These are phyloP conservation scores for Penicillium sp. DNA, from an alignment of 2,329 filamentous ascomycete species.

Conservation along the genomic window DNA sequence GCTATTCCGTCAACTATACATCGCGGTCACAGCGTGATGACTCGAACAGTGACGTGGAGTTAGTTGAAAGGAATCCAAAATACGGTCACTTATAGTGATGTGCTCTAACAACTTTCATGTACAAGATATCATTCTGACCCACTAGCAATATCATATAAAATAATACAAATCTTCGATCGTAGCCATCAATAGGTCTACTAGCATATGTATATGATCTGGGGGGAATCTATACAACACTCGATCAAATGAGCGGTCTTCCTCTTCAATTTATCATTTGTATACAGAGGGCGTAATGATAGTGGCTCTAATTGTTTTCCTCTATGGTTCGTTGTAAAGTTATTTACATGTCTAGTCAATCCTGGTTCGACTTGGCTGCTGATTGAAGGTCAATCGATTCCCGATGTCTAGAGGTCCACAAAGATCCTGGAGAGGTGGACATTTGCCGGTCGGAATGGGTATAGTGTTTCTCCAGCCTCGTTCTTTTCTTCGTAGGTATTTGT, in stretches of 20 bases:
- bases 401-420: neutral
- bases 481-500: neutral
- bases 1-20: conserved; percentile 29
- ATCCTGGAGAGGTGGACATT: neutral
- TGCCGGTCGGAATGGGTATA: neutral
- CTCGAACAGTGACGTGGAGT: conserved; percentile 19
- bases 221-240: too few species aligned
- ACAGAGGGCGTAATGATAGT: too few species aligned
- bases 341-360: too few species aligned
- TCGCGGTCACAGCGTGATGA: conserved; percentile 10
- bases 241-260: too few species aligned
- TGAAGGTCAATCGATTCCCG: too few species aligned
- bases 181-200: neutral
- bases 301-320: too few species aligned
- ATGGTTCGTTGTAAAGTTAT: too few species aligned
- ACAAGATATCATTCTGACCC: too few species aligned
- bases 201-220: too few species aligned
- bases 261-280: too few species aligned
- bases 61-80: conserved; percentile 21
- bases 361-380: too few species aligned
- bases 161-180: neutral
- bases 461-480: neutral
- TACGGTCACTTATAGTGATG: neutral
- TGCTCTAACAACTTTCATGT: neutral
- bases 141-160: neutral